phyloP scores from a whole-genome alignment of 225 moss, liverwort and hornwort genomes.

The Lunularia cruciata region DNA sequence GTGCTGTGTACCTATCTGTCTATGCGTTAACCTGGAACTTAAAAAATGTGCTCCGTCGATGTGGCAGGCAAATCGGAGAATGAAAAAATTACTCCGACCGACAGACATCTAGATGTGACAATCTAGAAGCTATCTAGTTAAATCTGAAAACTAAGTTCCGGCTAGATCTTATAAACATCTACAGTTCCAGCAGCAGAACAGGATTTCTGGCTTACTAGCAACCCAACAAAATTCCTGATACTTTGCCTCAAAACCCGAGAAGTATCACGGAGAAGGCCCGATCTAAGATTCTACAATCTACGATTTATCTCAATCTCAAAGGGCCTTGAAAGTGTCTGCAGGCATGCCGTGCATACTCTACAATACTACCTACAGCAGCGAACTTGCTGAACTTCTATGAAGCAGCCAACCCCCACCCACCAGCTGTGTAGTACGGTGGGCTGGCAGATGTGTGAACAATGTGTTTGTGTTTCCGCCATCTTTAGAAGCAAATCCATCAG shows the following conservation, averaged over 20 bases:
- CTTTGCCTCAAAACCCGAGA: slow-evolving; percentile 9
- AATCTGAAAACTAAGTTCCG: neutral
- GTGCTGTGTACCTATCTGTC: slow-evolving; percentile 11
- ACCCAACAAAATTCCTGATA: slow-evolving; percentile 29
- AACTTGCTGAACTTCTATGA: slow-evolving; percentile 8
- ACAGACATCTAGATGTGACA: neutral
- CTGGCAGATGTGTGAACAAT: neutral
- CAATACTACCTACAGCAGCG: slow-evolving; percentile 15
- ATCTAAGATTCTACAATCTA: slow-evolving; percentile 25
- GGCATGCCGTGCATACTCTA: slow-evolving; percentile 27
- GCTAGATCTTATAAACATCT: slow-evolving; percentile 26
- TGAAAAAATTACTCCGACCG: slow-evolving; percentile 12
- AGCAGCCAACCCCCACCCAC: slow-evolving; percentile 19
- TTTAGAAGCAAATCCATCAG: neutral
- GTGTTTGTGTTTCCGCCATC: slow-evolving; percentile 19
- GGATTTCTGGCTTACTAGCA: slow-evolving; percentile 7
- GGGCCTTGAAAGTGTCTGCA: slow-evolving; percentile 13
- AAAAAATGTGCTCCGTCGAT: slow-evolving; percentile 34
- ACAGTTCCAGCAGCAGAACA: slow-evolving; percentile 19
- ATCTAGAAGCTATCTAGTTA: slow-evolving; percentile 7
- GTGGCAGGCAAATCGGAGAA: slow-evolving; percentile 26
- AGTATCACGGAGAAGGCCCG: slow-evolving; percentile 14
- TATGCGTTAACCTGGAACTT: slow-evolving; percentile 28
- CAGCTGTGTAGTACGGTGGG: neutral
- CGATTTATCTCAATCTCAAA: slow-evolving; percentile 5